phyloP scores from a whole-genome alignment of 2,329 filamentous ascomycete species.

The Penicillium sp. region DNA sequence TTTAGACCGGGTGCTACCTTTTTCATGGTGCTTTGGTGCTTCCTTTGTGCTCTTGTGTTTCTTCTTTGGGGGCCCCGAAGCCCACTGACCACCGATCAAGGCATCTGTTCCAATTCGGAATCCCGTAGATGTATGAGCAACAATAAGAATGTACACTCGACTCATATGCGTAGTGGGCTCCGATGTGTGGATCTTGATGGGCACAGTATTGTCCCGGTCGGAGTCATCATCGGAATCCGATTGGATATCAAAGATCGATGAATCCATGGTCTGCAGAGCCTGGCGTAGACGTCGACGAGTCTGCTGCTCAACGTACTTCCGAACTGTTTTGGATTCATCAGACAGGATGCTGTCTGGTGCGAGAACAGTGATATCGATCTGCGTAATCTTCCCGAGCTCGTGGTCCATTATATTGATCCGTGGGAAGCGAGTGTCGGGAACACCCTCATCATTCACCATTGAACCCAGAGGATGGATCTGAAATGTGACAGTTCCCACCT shows the following conservation, averaged over 20 bases:
- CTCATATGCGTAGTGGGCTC: slow-evolving; percentile 47
- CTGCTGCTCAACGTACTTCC: slow-evolving; percentile 26
- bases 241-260: slow-evolving; percentile 12
- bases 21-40: not conserved
- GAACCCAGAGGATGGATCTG: slow-evolving; percentile 44
- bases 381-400: slow-evolving; percentile 32
- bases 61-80: not conserved
- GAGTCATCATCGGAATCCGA: not conserved
- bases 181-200: slow-evolving; percentile 34
- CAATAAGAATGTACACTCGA: slow-evolving; percentile 55
- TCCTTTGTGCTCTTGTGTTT: slow-evolving; percentile 8
- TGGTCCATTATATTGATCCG: slow-evolving; percentile 32
- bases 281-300: slow-evolving; percentile 17
- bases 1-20: not conserved
- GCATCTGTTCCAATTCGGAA: slow-evolving; percentile 54
- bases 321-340: slow-evolving; percentile 15
- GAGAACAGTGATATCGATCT: slow-evolving; percentile 41
- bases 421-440: slow-evolving; percentile 26
- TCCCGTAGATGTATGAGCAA: slow-evolving; percentile 51
- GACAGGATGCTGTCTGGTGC: slow-evolving; percentile 30
- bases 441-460: not conserved
- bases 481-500: slow-evolving; percentile 53
- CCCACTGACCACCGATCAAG: slow-evolving; percentile 40
- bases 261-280: slow-evolving; percentile 15
- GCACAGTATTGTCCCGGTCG: slow-evolving; percentile 5